Base-by-base conservation (phyloP, 495 filamentous ascomycete species). In the Chaetomium tenue region DNA sequence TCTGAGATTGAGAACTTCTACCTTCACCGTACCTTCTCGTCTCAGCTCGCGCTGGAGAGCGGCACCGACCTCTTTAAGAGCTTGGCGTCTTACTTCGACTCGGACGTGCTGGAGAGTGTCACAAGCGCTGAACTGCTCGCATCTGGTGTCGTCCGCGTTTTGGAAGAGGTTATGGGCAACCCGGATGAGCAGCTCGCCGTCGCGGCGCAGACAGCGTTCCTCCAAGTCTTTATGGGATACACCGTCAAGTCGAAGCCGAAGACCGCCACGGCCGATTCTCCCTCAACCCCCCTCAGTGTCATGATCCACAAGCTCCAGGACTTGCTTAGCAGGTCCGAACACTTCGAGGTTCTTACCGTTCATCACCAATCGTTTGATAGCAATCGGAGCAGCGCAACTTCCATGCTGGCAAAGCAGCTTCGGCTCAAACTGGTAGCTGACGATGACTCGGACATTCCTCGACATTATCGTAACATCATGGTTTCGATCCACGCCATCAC, bases 401-500 rank as follows among this genome's bases (percentile, higher is more conserved):
- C 93, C 3, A 97, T 98, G 94, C 83, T 99, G 16, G 91, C 91
- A 9, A 99, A 98, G 73, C 95, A 99, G 70, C 84, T 99, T 28
- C 87, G 92, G 28, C 84, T 99, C 18, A 92, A 91, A 71, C 80
- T 99, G 12, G 85, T 92, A 25, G 92, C 94, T 1, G 93, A 96
- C 63, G 94, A 97, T 1, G 89, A 91, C 44, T 91, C 91, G 0
- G 89, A 95, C 30, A 92, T 98, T 56, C 93, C 93, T 26, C 82
- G 85, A 25, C 78, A 87, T 16, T 98, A 93, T 69, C 86, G 89
- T 39, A 96, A 92, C 64, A 92, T 98, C 66, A 97, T 96, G 88
- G 93, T 99, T 18, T 93, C 92, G 6, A 98, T 99, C 65, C 95
- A 99, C 76, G 95, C 95, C 33, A 98, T 99, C 73, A 93, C 95